Base-by-base conservation (phyloP, 1,284 basidiomycete genomes). In the Apiotrichum brassicae region DNA sequence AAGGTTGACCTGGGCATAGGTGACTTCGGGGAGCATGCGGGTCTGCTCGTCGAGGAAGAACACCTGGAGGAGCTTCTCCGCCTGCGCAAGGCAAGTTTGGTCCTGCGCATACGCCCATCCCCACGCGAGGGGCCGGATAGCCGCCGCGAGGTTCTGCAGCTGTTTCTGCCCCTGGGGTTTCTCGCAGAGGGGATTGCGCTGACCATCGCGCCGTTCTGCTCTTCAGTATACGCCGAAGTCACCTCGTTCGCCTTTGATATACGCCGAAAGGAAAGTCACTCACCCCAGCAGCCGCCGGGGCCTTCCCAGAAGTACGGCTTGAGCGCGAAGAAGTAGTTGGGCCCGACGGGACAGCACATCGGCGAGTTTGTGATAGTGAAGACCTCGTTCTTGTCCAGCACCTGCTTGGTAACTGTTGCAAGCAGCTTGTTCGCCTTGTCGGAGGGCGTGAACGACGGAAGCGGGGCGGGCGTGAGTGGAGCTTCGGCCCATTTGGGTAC, bases 11-110 rank as follows among this genome's bases (percentile, higher is more conserved):
- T 68, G 66, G 16, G 64, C 54, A 36, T 58, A 66, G 33, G 51
- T 41, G 13, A 66, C 57, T 44, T 63, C 53, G 23, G 66, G 64
- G 23, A 53, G 37, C 64, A 68, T 66, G 42, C 56, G 42, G 5
- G 64, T 66, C 23, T 56, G 56, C 3, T 49, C 48, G 42, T 63
- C 57, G 16, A 66, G n/a, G 51, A 65, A 68, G 58, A 68, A 68
- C 14, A 53, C 55, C n/a, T 43, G 36, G 20, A 68, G 41, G 1
- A 66, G 49, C 35, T 51, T 38, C 14, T 58, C 43, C 1, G 59
- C 59, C 24, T 46, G 41, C 19, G 30, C 23, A 13, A 34, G 25
- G 34, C 50, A 43, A 3, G 22, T 34, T 30, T 25, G 20, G 19
- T 43, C 38, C 5, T 60, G 47, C 39, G 57, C 30, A 13, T 38